Base-by-base conservation (phyloP, 257 asterid genomes). In the Solanum arcanum region DNA sequence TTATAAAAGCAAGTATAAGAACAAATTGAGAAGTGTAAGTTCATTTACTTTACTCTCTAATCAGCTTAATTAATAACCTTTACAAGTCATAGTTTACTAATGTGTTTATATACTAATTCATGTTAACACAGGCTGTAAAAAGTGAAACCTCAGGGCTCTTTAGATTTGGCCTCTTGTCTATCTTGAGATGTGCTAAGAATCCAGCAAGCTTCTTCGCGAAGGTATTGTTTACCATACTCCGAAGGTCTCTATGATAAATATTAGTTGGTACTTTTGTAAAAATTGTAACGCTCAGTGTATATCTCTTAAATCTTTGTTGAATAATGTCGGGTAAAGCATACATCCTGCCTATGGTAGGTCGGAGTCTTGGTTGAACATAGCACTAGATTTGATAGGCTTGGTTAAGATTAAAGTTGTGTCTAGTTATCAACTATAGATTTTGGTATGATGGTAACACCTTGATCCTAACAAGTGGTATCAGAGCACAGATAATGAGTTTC, bases 141-240 rank as follows among this genome's bases (percentile, higher is more conserved):
- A 92, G 92, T n/a, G 99, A 97, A 93, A 95, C 98, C 41, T 96
- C 98, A 25, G 98, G 98, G 59, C 85, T 87, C 81, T 96, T 95
- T 85, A 94, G 91, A 93, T 92, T 91, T 87, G 98, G 89, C 66
- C 98, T 96, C 21, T 80, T 92, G 93, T 92, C 97, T 70, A 90
- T 95, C 83, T 86, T 96, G 78, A 94, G 86, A 70, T 96, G 98
- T 91, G 94, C 98, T 85, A 93, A 90, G 88, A 95, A 96, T 90
- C 98, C 98, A 9, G 98, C 88, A 31, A 92, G 70, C 74, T 95
- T 92, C 92, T 96, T 96, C 86, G 98, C 99, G 9, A 96, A 94
- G 99, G 99, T 96, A 92, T 80, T 10, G 18, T 47, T 52, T 47
- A 80, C 23, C 23, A 29, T 80, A 16, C 85, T 80, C 29, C 23